Percentiles rank a stretch among this genome's conserved stretches.
Evolutionary conservation across 164 flowering plant genomes (phyloP).

Genomic region (Macadamia integrifolia): DNA sequence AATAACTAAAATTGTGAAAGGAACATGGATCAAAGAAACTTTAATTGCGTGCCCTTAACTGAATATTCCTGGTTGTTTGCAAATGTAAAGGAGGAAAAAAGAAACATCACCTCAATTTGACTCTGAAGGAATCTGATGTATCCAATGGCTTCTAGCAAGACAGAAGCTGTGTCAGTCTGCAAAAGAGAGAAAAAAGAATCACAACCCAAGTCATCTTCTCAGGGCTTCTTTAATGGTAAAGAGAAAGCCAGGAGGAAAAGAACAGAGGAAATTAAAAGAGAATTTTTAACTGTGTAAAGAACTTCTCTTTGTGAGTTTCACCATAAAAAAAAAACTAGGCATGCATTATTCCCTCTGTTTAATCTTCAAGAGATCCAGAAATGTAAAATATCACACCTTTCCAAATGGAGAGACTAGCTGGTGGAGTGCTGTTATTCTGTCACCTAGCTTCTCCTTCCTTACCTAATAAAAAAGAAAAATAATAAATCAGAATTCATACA

Average conservation of each 20-base stretch:
- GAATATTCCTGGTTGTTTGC: constrained; percentile 18
- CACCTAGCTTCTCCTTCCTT: constrained; percentile 48
- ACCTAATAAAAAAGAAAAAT: constrained; percentile 19
- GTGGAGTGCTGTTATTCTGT: constrained; percentile 44
- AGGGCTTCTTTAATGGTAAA: constrained; percentile 19
- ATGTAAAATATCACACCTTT: constrained; percentile 24
- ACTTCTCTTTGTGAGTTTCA: constrained; percentile 2
- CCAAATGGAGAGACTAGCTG: constrained; percentile 52
- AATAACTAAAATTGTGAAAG: constrained; percentile 24
- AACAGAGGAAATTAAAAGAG: neutral
- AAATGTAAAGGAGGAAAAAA: constrained; percentile 15
- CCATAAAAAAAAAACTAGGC: neutral
- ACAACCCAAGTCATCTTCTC: constrained; percentile 14
- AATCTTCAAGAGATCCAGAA: neutral
- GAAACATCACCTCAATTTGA: constrained; percentile 85
- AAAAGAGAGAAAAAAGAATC: constrained; percentile 33
- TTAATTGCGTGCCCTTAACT: constrained; percentile 32
- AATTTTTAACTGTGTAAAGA: constrained; percentile 6
- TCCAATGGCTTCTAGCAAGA: constrained; percentile 93
- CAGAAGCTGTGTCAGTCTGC: constrained; percentile 99
- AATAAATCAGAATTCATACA: neutral
- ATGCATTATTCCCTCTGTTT: neutral
- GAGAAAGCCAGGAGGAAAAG: constrained; percentile 6
- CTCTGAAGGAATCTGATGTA: constrained; percentile 94
- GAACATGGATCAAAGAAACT: constrained; percentile 20